Evolutionary conservation across 805 yeast species (phyloP), one percentile per base, ranked within the genome.

Genomic region (Candida orba): DNA sequence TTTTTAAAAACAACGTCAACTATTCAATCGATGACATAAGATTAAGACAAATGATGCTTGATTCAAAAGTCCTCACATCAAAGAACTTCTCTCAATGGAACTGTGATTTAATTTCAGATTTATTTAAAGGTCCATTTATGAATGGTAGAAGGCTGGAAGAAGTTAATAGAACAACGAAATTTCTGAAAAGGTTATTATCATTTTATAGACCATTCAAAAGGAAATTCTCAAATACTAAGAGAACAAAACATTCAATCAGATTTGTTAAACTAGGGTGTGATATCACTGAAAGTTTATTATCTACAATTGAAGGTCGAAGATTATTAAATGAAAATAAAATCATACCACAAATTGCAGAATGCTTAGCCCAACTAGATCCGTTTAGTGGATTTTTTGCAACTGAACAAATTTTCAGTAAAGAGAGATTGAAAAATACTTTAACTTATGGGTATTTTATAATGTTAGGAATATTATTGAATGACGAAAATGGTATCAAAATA

Each of bases 161-260:
- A 44, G 68, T 84, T 2, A 71, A 79, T 31, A 79, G 75, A 52
- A 81, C 83, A 3, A 88, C 97, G 1, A 91, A 90, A 55, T 87
- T 93, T 54, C 71, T 90, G 58, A 90, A 91, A 57, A 67, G 96
- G 44, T 60, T 93, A 23, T 61, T 90, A 53, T 85, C 95, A 2
- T 93, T 91, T 59, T 91, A 80, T 59, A 71, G 98, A 42, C 99
- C 99, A 0, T 84, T 90, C 66, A 90, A 95, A 63, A 79, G 81
- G 54, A 68, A 96, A 43, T 91, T 89, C 61, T 69, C 84, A 8
- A 65, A 68, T 24, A 63, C 79, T 37, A 66, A 75, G 46, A 68
- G 68, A 44, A 66, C 79, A 2, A 75, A 72, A 44, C 62, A 68
- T 29, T 72, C 81, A 22, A 72, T 70, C 23, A 71, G 74, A 47